Percentiles rank a stretch among this genome's conserved stretches.
These are phyloP conservation scores for Colletotrichum tropicale DNA, from an alignment of 2,329 filamentous ascomycete genomes.

Conservation along the genomic window DNA sequence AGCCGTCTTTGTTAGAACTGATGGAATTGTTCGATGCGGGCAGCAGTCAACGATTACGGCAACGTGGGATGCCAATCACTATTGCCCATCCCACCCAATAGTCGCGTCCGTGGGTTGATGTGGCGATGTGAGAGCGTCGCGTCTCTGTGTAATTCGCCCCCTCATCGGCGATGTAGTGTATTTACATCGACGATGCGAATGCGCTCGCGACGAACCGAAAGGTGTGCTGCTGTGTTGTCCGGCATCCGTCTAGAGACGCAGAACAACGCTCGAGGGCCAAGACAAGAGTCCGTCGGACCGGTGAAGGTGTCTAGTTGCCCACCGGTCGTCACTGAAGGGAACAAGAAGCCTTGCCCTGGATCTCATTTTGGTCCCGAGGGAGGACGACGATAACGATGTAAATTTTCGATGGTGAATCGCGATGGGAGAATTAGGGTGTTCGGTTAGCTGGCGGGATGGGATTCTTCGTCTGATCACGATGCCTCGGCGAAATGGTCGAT, in stretches of 20 bases:
- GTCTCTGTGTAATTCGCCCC: not conserved
- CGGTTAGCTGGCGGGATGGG: not conserved
- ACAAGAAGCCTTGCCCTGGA: not conserved
- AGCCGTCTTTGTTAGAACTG: not conserved
- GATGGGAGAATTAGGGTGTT: not conserved
- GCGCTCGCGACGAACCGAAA: not conserved
- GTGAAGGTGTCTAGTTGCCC: not conserved
- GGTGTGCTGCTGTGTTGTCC: not conserved
- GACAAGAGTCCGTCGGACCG: not conserved
- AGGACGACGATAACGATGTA: not conserved
- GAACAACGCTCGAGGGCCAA: not conserved
- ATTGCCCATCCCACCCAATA: not conserved
- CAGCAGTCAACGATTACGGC: not conserved
- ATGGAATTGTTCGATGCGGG: not conserved
- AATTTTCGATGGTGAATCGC: not conserved
- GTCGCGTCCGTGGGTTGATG: not conserved
- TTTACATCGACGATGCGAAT: not conserved
- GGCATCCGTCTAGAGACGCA: not conserved
- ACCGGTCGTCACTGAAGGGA: not conserved
- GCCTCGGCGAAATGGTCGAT: not conserved
- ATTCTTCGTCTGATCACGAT: slow-evolving; percentile 15
- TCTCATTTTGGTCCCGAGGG: not conserved
- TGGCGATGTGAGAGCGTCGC: not conserved
- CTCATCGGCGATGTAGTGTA: not conserved
- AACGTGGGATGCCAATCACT: not conserved